These are phyloP conservation scores for Trametes cubensis DNA, from an alignment of 768 basidiomycete species.

Conservation along the genomic window DNA sequence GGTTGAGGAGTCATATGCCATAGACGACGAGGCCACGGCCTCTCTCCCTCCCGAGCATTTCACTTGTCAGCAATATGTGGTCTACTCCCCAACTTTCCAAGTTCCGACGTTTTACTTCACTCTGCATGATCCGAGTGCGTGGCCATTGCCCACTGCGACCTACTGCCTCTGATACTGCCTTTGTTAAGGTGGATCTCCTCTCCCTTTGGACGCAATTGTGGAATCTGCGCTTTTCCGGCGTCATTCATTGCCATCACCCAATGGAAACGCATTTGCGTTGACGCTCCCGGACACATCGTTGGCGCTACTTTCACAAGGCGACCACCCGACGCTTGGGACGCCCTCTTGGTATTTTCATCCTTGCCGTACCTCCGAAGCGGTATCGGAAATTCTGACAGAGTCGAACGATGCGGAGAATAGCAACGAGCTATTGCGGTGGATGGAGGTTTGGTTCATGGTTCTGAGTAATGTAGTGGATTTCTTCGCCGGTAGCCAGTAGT, in stretches of 20 bases:
- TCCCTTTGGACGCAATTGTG: slow-evolving; percentile 59
- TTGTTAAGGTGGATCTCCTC: slow-evolving; percentile 61
- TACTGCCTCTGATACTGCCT: neutral
- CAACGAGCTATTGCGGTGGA: slow-evolving; percentile 49
- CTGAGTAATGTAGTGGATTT: slow-evolving; percentile 66
- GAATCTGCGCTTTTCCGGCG: slow-evolving; percentile 61
- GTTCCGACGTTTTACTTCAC: slow-evolving; percentile 87
- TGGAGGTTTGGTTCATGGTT: slow-evolving; percentile 81
- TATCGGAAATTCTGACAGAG: slow-evolving; percentile 70
- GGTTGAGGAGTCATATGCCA: slow-evolving; percentile 20
- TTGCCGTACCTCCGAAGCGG: slow-evolving; percentile 69
- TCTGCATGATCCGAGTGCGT: slow-evolving; percentile 69
- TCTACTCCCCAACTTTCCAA: slow-evolving; percentile 76
- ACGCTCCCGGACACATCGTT: slow-evolving; percentile 55
- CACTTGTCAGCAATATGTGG: slow-evolving; percentile 64
- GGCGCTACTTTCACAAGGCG: slow-evolving; percentile 83
- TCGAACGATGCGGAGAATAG: slow-evolving; percentile 36
- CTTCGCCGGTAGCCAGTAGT: slow-evolving; percentile 4
- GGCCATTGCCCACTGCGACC: slow-evolving; percentile 13
- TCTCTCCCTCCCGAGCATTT: slow-evolving; percentile 33
- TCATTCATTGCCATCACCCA: slow-evolving; percentile 45
- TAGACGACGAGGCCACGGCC: slow-evolving; percentile 43
- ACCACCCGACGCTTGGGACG: slow-evolving; percentile 76
- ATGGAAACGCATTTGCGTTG: slow-evolving; percentile 57
- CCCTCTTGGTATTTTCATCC: slow-evolving; percentile 90